Evolutionary conservation across 176 grass and related monocot genomes (phyloP), one percentile per base, ranked within the genome.

Genomic region (Lolium rigidum): DNA sequence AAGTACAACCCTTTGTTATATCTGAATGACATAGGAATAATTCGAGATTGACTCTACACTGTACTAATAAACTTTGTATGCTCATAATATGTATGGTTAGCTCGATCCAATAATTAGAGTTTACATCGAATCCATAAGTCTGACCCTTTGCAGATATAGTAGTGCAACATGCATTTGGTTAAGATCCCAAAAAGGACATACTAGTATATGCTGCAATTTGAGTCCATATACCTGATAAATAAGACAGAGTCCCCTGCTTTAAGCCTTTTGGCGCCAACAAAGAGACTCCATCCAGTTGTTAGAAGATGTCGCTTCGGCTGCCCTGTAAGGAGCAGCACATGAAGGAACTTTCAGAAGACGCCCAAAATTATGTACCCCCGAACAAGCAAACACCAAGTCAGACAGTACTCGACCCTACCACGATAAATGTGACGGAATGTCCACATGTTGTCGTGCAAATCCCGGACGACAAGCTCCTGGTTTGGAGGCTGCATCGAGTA

Each of bases 391-490:
- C 10, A 88, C 4, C 28, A 89, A 65, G 38, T 69, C 67, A 16
- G 77, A 87, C 44, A 91, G 21, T 43, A 81, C 8, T 81, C 76
- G 70, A 75, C 84, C 86, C 63, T 99, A 99, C 97, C 97, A 85
- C 97, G 97, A 90, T 99, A 96, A 87, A 99, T 99, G 92, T 99
- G 97, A 84, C 97, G 92, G 55, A 99, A 99, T 80, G 97, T 99
- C 97, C 97, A 99, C 78, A 95, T 76, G 38, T 96, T 96, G 20
- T 99, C 97, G 60, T 99, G 97, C 85, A 99, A 87, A 86, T 99
- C 97, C 48, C 94, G 91, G 10, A 99, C 97, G 54, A 94, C 88
- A 63, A 99, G 94, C 77, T 99, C 97, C 62, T 99, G 97, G 48
- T 92, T 99, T 55, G 94, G 97, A 70, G 97, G 97, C 77, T 96